Percentiles rank a stretch among this genome's conserved stretches.
Conservation (phyloP, 2,329 filamentous ascomycete species). For the Leptographium lundbergii region DNA sequence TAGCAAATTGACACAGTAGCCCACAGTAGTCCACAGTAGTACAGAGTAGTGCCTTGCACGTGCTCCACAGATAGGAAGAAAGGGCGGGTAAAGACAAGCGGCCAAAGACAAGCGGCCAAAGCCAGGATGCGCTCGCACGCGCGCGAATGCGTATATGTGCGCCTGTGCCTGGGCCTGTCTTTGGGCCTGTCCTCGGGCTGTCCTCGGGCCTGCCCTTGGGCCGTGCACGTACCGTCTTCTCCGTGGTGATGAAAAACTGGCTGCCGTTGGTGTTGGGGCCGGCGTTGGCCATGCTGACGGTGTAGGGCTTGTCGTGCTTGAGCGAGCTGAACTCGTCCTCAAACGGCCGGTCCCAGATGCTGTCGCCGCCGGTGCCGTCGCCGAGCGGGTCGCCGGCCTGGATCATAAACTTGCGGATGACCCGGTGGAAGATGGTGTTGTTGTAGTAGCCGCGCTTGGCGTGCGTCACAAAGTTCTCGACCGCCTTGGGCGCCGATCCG, state of each 20-base stretch:
- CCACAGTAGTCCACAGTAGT: no score
- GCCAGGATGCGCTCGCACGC: no score
- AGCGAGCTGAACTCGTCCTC: conserved; percentile 87
- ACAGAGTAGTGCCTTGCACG: no score
- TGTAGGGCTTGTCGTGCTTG: conserved; percentile 92
- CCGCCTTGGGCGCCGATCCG: conserved; percentile 81
- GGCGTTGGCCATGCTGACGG: conserved; percentile 94
- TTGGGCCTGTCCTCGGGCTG: no score
- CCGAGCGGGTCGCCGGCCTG: conserved; percentile 74
- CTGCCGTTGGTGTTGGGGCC: conserved; percentile 90
- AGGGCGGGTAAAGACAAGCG: neutral
- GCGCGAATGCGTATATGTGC: neutral
- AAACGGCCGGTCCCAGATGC: conserved; percentile 86
- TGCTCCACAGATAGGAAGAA: neutral
- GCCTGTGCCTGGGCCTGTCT: no score
- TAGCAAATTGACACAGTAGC: no score
- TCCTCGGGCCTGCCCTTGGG: no score
- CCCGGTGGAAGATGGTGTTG: conserved; percentile 90
- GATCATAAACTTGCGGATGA: conserved; percentile 99
- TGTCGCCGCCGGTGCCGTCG: conserved; percentile 81
- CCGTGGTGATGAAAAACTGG: conserved; percentile 97
- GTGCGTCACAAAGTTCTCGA: conserved; percentile 96
- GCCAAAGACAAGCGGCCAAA: neutral
- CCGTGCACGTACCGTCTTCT: conserved; percentile 61
- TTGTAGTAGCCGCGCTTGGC: conserved; percentile 90